Percentiles rank a stretch among this genome's conserved stretches.
phyloP scores from a whole-genome alignment of 2,329 filamentous ascomycete species.

The Botrytis elliptica region DNA sequence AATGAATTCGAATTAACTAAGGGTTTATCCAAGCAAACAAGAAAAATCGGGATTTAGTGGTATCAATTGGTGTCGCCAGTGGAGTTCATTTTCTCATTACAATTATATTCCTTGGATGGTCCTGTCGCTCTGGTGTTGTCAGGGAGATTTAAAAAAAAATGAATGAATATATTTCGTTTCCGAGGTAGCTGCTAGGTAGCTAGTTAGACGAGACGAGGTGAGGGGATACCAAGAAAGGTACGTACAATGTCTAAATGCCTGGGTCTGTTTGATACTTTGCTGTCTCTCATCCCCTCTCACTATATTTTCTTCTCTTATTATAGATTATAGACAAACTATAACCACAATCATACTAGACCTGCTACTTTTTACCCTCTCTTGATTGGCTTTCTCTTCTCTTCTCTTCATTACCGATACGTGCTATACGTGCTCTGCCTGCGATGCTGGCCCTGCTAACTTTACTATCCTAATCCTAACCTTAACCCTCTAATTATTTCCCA shows the following conservation, averaged over 20 bases:
- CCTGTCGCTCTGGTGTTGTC: conserved; percentile 23
- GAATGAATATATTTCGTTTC: conserved; percentile 11
- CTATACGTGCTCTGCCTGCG: not conserved
- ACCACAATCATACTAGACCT: not conserved
- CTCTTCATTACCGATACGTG: not conserved
- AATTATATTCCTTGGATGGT: conserved; percentile 18
- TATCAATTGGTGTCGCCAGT: conserved; percentile 21
- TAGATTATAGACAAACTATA: not conserved
- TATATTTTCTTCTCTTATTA: not conserved
- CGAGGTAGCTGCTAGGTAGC: not conserved
- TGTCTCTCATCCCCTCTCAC: not conserved
- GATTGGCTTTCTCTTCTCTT: not conserved
- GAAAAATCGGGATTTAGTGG: conserved; percentile 8
- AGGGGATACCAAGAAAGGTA: not conserved
- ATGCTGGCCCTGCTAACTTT: not conserved
- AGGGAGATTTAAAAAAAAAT: not conserved
- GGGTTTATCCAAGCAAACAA: conserved; percentile 18
- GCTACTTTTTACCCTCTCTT: not conserved
- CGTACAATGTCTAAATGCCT: not conserved
- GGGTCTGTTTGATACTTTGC: not conserved
- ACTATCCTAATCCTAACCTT: not conserved
- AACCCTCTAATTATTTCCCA: not conserved
- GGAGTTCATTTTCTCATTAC: conserved; percentile 21
- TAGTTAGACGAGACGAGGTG: not conserved
- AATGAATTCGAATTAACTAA: conserved; percentile 15